Conservation (phyloP, 176 grass and related monocot genomes). For the Poa pratensis region DNA sequence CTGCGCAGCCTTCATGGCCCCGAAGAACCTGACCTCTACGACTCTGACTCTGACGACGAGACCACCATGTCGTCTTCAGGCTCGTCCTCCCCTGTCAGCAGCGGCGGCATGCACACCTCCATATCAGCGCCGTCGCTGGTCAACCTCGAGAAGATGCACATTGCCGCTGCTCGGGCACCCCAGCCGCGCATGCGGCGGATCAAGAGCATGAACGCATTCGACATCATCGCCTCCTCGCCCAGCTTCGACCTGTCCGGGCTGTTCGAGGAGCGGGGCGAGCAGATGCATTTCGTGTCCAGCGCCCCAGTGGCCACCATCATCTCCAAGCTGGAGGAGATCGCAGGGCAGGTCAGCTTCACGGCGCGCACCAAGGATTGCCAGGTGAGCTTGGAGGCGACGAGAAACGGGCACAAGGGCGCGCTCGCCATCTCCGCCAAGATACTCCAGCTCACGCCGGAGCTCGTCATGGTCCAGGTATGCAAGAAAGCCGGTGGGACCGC, state of each 20-base stretch:
- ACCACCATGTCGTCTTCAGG: slow-evolving; percentile 19
- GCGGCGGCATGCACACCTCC: slow-evolving; percentile 40
- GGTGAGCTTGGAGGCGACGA: slow-evolving; percentile 53
- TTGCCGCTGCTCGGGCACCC: not conserved
- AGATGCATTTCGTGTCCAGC: slow-evolving; percentile 51
- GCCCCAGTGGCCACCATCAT: slow-evolving; percentile 52
- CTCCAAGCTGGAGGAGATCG: slow-evolving; percentile 66
- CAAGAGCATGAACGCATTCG: slow-evolving; percentile 71
- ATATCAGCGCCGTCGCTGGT: slow-evolving; percentile 52
- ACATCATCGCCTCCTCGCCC: slow-evolving; percentile 64
- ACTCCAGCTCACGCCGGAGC: slow-evolving; percentile 58
- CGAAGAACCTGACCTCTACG: slow-evolving; percentile 1
- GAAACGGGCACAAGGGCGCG: slow-evolving; percentile 57
- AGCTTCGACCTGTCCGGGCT: slow-evolving; percentile 69
- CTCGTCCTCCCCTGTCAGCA: not conserved
- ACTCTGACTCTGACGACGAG: slow-evolving; percentile 25
- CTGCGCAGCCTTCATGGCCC: slow-evolving; percentile 33
- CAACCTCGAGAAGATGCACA: not conserved
- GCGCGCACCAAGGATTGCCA: slow-evolving; percentile 55
- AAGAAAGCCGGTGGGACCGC: slow-evolving; percentile 59
- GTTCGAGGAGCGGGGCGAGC: slow-evolving; percentile 68
- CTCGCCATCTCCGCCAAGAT: slow-evolving; percentile 55
- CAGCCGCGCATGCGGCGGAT: slow-evolving; percentile 36
- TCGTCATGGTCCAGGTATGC: slow-evolving; percentile 65
- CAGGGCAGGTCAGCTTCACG: slow-evolving; percentile 48